Evolutionary conservation across 2,329 filamentous ascomycete species (phyloP).

Genomic region (Nothophaeocryptopus gaeumannii): DNA sequence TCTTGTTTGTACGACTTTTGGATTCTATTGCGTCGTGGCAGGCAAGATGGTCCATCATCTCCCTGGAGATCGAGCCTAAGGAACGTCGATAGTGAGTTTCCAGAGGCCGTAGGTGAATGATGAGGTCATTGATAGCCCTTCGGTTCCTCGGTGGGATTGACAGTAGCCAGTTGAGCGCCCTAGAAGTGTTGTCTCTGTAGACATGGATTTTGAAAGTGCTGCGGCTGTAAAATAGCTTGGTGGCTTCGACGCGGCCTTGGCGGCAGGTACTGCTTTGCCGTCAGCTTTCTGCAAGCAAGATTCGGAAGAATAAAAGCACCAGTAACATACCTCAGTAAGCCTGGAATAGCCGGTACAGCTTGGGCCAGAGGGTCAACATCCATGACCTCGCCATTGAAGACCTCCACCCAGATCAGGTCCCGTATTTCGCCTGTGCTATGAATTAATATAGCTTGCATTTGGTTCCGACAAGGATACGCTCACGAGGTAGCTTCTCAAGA

Average conservation of each 20-base stretch:
- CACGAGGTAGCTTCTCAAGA: constrained; percentile 12
- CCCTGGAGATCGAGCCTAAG: no score
- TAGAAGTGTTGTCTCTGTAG: constrained; percentile 3
- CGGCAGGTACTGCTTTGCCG: constrained; percentile 4
- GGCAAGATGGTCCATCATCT: no score
- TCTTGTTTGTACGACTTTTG: no score
- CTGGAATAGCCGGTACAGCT: constrained; percentile 3
- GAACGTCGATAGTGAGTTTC: no score
- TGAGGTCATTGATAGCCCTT: not conserved
- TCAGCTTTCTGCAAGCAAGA: no score
- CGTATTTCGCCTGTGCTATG: constrained; percentile 6
- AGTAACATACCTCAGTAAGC: not conserved
- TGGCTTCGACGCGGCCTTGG: constrained; percentile 12
- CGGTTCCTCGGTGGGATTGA: constrained; percentile 6
- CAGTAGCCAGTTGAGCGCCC: constrained; percentile 6
- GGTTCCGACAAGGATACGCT: not conserved
- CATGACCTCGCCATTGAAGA: not conserved
- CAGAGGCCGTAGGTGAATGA: not conserved
- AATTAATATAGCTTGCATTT: not conserved
- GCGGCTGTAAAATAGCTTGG: constrained; percentile 8
- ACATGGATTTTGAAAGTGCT: constrained; percentile 7
- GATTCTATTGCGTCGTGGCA: no score
- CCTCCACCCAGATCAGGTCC: constrained; percentile 12
- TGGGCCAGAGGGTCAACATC: not conserved
- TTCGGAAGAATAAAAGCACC: not conserved